Conservation (phyloP, 345 rosid genomes). For the Ailanthus altissimus region DNA sequence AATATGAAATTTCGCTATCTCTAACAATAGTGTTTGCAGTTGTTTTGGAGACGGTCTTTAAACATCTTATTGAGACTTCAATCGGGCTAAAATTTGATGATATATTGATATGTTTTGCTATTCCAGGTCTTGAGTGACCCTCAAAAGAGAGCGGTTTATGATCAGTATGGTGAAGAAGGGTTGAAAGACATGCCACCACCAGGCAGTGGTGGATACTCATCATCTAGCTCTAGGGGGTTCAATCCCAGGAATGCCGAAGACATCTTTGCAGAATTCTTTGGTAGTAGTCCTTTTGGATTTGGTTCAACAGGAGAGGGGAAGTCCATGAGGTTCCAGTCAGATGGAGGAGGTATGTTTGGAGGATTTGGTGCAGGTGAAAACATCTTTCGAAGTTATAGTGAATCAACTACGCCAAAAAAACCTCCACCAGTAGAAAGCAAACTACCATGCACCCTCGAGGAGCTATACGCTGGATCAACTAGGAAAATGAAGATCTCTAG, state of each 20-base stretch:
- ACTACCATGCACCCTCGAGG: slow-evolving; percentile 90
- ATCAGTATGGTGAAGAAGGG: slow-evolving; percentile 94
- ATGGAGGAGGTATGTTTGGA: slow-evolving; percentile 67
- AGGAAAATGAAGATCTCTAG: slow-evolving; percentile 99
- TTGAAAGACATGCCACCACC: slow-evolving; percentile 78
- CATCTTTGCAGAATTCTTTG: slow-evolving; percentile 93
- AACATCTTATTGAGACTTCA: neutral
- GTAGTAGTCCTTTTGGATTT: slow-evolving; percentile 81
- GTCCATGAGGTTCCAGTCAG: slow-evolving; percentile 75
- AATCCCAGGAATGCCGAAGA: slow-evolving; percentile 97
- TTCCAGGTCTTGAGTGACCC: slow-evolving; percentile 88
- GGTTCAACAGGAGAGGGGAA: slow-evolving; percentile 73
- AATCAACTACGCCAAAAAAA: slow-evolving; percentile 56
- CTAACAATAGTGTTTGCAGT: neutral
- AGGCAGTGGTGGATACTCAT: slow-evolving; percentile 45
- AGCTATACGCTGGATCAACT: slow-evolving; percentile 81
- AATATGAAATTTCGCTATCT: neutral
- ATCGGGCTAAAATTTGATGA: neutral
- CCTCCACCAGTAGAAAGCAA: slow-evolving; percentile 93
- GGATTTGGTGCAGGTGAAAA: slow-evolving; percentile 55
- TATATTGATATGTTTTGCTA: slow-evolving; percentile 7
- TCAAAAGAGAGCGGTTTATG: slow-evolving; percentile 71
- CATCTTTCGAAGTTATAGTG: slow-evolving; percentile 66
- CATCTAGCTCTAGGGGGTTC: slow-evolving; percentile 57
- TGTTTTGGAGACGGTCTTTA: neutral